Base-by-base conservation (phyloP, 176 grass and related monocot species). In the Paspalum vaginatum region DNA sequence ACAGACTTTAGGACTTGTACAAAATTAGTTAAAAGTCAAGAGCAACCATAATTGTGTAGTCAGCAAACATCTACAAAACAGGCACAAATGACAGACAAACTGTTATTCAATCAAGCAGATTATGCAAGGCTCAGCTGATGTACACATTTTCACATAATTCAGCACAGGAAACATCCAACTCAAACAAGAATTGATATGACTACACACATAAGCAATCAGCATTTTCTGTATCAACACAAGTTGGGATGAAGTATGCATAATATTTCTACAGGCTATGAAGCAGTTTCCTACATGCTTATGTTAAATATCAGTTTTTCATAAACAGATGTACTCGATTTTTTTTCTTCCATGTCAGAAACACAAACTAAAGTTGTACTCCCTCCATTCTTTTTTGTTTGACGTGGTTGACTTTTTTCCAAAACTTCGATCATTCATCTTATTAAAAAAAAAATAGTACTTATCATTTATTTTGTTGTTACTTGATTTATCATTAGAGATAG, bases 101-200 rank as follows among this genome's bases (percentile, higher is more conserved):
- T 37, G 11, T 48, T 53, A 46, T 79, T 42, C 83, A 68, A 63
- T 42, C 83, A 68, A 63, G 58, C 17, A 21, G 37, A 66, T 74
- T 40, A 61, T 46, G 58, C 9, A 54, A 55, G 11, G 10, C 32
- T 40, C 9, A 43, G 1, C 54, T 17, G 37, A 66, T 4, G n/a
- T 22, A 60, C 75, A 63, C 6, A 21, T 8, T 79, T 79, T 40
- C 20, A 50, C 5, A 46, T 51, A 39, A 78, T 64, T 41, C 10
- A 38, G 68, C 9, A 54, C 17, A 0, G 1, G 37, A 51, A 22
- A 48, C 20, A 49, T 69, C 41, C 74, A 50, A 18, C 49, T 53
- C 57, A 43, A 64, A 57, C 44, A 46, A 11, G 1, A 6, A 50
- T 67, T 17, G 25, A 58, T 61, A 26, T 49, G 79, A 53, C 43